Conservation (phyloP, 768 basidiomycete species). For the Leucosporidium yakuticum region DNA sequence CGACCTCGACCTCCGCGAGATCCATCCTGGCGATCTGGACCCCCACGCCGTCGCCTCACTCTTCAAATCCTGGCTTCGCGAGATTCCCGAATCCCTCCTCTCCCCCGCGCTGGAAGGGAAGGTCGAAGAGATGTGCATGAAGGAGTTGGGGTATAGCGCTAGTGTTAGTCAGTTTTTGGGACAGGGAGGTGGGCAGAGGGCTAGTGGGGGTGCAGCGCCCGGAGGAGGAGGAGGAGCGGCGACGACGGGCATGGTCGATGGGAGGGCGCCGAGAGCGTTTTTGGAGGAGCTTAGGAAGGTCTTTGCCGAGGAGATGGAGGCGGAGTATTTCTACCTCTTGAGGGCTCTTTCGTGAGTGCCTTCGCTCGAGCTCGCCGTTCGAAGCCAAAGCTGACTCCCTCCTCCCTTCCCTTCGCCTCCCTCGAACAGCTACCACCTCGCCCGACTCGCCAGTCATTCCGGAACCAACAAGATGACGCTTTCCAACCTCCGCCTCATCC, state of each 20-base stretch:
- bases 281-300: constrained; percentile 9
- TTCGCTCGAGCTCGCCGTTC: background rate
- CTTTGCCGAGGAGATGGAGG: constrained; percentile 16
- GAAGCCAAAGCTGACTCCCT: background rate
- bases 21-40: constrained; percentile 23
- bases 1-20: constrained; percentile 26
- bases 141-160: too few species aligned
- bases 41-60: constrained; percentile 28
- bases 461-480: constrained; percentile 37
- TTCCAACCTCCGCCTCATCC: constrained; percentile 34
- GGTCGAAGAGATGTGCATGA: constrained; percentile 3
- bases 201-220: background rate
- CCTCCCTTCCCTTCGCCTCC: background rate
- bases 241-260: background rate
- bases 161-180: too few species aligned
- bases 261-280: constrained; percentile 8
- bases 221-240: too few species aligned
- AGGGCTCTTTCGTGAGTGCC: constrained; percentile 23
- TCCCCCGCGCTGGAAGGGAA: constrained; percentile 1
- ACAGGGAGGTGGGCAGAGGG: too few species aligned
- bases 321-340: constrained; percentile 32
- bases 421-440: constrained; percentile 33
- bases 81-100: constrained; percentile 23
- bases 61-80: constrained; percentile 29
- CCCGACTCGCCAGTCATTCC: constrained; percentile 16